Base-by-base conservation (phyloP, 768 basidiomycete genomes). In the Boletus subparvulus region DNA sequence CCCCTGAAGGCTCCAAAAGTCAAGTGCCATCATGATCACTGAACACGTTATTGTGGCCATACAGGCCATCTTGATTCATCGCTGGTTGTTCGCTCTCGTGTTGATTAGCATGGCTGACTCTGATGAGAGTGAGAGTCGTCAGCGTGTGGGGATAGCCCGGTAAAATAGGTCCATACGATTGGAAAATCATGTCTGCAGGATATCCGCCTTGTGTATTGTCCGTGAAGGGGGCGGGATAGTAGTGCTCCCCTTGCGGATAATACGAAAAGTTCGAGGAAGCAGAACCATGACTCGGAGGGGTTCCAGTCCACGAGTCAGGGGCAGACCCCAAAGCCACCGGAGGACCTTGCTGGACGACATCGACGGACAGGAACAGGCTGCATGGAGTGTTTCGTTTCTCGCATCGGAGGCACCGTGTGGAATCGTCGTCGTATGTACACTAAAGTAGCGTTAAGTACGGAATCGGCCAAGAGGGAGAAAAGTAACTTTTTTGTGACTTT, bases 401-500 rank as follows among this genome's bases (percentile, higher is more conserved):
- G 43, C 67, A 69, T 46, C 63, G 68, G 41, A 12, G 12, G 30
- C 67, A 69, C 0, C 50, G 40, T 5, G 40, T 44, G 8, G 64
- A 59, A 16, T 49, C 32, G 30, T 39, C 58, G 26, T 61, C 53
- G 58, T 65, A 68, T 1, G 33, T 26, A 50, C 67, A 69, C 67
- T 69, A 35, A 6, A 26, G 16, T 6, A 16, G 33, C 9, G 17
- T 35, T 64, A 46, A 63, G 56, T 17, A 42, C 10, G 37, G 35
- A 43, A 16, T 45, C 9, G 11, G 5, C 11, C 4, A 35, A 46
- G 30, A 28, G 36, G 6, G 24, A 13, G 46, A 10, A 36, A 10
- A 28, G 9, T 4, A 49, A 70, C 67, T 61, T 47, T 68, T 47
- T 69, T 69, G 51, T 68, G 67, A 14, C 64, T 68, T 40, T 19